Evolutionary conservation across 2,329 filamentous ascomycete species (phyloP).

Genomic region (Diplodia sapinea): DNA sequence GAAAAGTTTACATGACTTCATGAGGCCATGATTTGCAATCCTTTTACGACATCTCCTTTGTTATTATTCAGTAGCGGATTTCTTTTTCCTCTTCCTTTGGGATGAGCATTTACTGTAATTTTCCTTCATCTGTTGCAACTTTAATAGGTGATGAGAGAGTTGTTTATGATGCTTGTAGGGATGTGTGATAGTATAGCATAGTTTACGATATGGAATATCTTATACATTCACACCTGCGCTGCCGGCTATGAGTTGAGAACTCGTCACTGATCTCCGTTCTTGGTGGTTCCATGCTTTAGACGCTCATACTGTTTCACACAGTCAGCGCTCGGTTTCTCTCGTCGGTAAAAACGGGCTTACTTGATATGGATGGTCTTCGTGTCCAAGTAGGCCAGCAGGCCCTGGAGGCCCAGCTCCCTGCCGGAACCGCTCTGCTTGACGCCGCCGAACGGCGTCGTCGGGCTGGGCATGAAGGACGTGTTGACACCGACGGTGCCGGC

Average conservation of each 20-base stretch:
- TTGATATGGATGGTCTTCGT: constrained; percentile 43
- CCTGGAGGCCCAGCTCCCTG: constrained; percentile 40
- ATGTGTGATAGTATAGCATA: constrained; percentile 7
- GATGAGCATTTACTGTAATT: neutral
- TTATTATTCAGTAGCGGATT: neutral
- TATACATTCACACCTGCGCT: neutral
- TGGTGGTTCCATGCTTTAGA: neutral
- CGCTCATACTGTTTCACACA: neutral
- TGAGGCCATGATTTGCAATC: neutral
- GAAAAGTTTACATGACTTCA: neutral
- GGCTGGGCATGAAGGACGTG: constrained; percentile 34
- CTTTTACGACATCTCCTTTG: neutral
- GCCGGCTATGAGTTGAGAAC: too few species aligned
- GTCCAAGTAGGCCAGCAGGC: constrained; percentile 44
- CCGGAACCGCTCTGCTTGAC: constrained; percentile 44
- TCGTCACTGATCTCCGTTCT: too few species aligned
- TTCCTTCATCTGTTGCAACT: neutral
- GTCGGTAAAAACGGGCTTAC: constrained; percentile 1
- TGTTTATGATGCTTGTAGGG: neutral
- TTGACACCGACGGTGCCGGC: constrained; percentile 45
- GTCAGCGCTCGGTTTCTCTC: neutral
- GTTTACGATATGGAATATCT: neutral
- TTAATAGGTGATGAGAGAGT: neutral
- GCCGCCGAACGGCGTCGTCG: constrained; percentile 43
- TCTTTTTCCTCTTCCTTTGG: neutral